phyloP scores from a whole-genome alignment of 768 basidiomycete genomes.

The Hygrocybe punicea region DNA sequence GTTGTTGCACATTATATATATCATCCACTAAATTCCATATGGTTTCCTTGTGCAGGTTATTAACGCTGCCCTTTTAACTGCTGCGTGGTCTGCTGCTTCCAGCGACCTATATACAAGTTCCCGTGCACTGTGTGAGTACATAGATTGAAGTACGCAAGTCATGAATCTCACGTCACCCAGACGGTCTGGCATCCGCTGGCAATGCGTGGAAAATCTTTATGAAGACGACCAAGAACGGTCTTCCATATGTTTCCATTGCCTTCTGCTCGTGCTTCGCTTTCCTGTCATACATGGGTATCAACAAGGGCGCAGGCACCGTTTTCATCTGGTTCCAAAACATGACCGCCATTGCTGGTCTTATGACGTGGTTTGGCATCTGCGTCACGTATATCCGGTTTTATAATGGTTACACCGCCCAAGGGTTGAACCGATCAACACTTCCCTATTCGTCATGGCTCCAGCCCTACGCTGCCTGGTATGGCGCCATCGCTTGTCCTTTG shows the following conservation, averaged over 20 bases:
- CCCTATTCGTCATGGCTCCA: constrained; percentile 69
- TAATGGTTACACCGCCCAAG: constrained; percentile 76
- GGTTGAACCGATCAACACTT: constrained; percentile 63
- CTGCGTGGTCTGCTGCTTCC: constrained; percentile 89
- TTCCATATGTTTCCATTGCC: constrained; percentile 73
- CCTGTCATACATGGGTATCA: constrained; percentile 82
- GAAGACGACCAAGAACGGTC: constrained; percentile 63
- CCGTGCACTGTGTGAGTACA: constrained; percentile 69
- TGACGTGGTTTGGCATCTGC: constrained; percentile 80
- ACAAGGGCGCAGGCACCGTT: constrained; percentile 61
- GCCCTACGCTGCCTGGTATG: constrained; percentile 71
- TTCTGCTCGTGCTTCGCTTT: constrained; percentile 63
- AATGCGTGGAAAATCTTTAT: constrained; percentile 83
- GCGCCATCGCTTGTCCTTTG: constrained; percentile 39
- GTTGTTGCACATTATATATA: background rate
- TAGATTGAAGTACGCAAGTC: background rate
- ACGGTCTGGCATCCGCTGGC: constrained; percentile 74
- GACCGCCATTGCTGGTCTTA: constrained; percentile 63
- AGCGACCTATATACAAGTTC: constrained; percentile 89
- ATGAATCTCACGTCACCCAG: constrained; percentile 32
- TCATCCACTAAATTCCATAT: constrained; percentile 8
- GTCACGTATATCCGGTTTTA: constrained; percentile 82
- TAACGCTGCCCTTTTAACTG: constrained; percentile 79
- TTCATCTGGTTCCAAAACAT: constrained; percentile 81
- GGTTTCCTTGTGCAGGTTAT: constrained; percentile 54